These are phyloP conservation scores for Cladosporium colombiae DNA, from an alignment of 2,329 filamentous ascomycete species.

Conservation along the genomic window DNA sequence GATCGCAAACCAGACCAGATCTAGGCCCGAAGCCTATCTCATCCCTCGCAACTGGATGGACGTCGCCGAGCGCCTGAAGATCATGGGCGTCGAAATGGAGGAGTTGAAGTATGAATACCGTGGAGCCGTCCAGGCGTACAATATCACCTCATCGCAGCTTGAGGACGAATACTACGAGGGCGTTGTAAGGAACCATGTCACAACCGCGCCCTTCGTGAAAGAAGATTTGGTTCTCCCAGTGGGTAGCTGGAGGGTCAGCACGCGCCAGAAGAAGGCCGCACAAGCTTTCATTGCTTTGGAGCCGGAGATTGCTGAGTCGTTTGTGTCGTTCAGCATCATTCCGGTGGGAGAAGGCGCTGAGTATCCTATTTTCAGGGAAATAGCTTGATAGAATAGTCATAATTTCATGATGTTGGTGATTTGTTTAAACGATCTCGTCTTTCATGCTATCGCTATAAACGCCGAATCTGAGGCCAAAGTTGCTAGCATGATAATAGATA, in stretches of 20 bases:
- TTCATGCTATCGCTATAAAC: neutral
- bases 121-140: conserved; percentile 29
- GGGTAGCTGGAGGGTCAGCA: conserved; percentile 30
- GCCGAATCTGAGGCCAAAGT: neutral
- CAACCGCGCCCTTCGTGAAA: conserved; percentile 23
- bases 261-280: conserved; percentile 32
- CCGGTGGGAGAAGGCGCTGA: conserved; percentile 29
- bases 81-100: conserved; percentile 31
- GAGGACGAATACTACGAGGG: conserved; percentile 29
- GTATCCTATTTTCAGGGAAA: conserved; percentile 27
- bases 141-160: conserved; percentile 26
- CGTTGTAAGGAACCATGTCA: conserved; percentile 29
- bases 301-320: conserved; percentile 32
- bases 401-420: neutral
- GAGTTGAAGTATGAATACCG: conserved; percentile 26
- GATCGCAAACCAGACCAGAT: conserved; percentile 25
- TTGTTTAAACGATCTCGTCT: neutral
- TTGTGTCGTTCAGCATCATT: conserved; percentile 30
- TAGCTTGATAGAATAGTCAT: neutral
- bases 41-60: conserved; percentile 31
- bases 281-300: conserved; percentile 32
- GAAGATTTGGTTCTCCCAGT: conserved; percentile 26
- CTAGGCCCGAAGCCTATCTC: conserved; percentile 30
- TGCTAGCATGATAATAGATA: neutral
- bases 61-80: conserved; percentile 27